Percentiles rank a stretch among this genome's conserved stretches.
These are phyloP conservation scores for Saccharomycopsis oosterbeekiorum DNA, from an alignment of 805 yeast genomes.

Conservation along the genomic window DNA sequence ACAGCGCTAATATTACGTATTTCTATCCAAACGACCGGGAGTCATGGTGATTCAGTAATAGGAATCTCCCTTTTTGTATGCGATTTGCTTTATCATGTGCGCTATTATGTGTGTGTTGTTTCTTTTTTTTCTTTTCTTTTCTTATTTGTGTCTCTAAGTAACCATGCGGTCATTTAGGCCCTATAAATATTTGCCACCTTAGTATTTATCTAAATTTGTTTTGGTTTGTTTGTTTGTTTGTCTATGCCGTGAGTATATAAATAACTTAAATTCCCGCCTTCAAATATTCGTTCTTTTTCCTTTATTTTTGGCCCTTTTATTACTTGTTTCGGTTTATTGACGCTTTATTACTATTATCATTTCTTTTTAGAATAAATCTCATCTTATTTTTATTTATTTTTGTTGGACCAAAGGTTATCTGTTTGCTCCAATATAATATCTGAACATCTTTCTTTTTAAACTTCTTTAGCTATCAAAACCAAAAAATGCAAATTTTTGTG, in stretches of 20 bases:
- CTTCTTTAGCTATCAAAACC: conserved; percentile 43
- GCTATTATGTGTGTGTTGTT: too few relatives aligned
- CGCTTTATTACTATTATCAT: too few relatives aligned
- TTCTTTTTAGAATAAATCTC: too few relatives aligned
- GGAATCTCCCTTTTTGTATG: not conserved
- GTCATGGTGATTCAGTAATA: not conserved
- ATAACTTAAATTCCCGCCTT: not conserved
- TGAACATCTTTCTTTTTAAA: too few relatives aligned
- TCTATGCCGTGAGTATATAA: not conserved
- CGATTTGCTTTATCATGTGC: not conserved
- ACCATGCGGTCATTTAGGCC: too few relatives aligned
- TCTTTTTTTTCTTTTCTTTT: too few relatives aligned
- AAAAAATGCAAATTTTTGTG: conserved; percentile 97
- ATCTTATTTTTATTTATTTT: too few relatives aligned
- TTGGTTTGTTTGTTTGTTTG: not conserved
- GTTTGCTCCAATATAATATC: too few relatives aligned
- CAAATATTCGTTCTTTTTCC: not conserved
- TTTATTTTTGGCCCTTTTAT: not conserved
- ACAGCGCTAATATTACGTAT: not conserved
- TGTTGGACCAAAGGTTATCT: too few relatives aligned
- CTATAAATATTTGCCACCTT: not conserved
- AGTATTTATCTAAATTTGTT: not conserved
- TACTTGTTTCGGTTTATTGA: not conserved
- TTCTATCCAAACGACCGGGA: not conserved
- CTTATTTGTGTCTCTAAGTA: too few relatives aligned